These are phyloP conservation scores for Calocybe gangraenosa DNA, from an alignment of 768 basidiomycete species.

Conservation along the genomic window DNA sequence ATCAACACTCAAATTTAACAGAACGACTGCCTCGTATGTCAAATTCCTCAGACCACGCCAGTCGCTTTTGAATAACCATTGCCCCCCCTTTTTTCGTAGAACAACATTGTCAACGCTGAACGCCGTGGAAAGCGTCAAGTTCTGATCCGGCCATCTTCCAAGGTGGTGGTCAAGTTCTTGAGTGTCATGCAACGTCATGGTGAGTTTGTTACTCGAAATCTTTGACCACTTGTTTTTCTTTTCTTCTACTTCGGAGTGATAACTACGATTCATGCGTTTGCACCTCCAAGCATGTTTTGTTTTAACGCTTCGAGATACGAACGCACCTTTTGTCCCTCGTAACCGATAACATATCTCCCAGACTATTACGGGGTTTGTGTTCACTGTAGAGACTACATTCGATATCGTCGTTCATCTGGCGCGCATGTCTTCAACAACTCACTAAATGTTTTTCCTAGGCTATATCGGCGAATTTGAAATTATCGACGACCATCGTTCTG, in stretches of 20 bases:
- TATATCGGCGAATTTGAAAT: constrained; percentile 99
- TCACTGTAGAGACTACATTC: constrained; percentile 55
- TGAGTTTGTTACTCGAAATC: too few relatives aligned
- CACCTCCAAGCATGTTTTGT: constrained; percentile 63
- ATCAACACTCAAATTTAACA: constrained; percentile 13
- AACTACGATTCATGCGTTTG: constrained; percentile 76
- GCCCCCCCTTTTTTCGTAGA: constrained; percentile 34
- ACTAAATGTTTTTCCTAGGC: constrained; percentile 41
- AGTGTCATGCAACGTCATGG: constrained; percentile 99
- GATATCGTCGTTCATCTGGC: too few relatives aligned
- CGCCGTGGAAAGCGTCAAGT: constrained; percentile 99
- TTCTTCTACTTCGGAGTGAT: constrained; percentile 58
- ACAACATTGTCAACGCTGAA: constrained; percentile 99
- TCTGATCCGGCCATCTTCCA: constrained; percentile 93
- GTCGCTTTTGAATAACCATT: constrained; percentile 6
- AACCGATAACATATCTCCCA: constrained; percentile 54
- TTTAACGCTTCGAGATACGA: constrained; percentile 81
- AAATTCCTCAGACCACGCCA: constrained; percentile 6
- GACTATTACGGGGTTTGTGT: constrained; percentile 37
- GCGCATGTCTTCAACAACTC: constrained; percentile 10
- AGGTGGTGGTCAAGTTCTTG: constrained; percentile 97
- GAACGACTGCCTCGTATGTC: constrained; percentile 43
- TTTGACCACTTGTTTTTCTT: constrained; percentile 5
- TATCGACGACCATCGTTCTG: constrained; percentile 97
- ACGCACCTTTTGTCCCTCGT: constrained; percentile 38